Evolutionary conservation across 768 basidiomycete species (phyloP), one percentile per base, ranked within the genome.

Genomic region (Suillus lakei): DNA sequence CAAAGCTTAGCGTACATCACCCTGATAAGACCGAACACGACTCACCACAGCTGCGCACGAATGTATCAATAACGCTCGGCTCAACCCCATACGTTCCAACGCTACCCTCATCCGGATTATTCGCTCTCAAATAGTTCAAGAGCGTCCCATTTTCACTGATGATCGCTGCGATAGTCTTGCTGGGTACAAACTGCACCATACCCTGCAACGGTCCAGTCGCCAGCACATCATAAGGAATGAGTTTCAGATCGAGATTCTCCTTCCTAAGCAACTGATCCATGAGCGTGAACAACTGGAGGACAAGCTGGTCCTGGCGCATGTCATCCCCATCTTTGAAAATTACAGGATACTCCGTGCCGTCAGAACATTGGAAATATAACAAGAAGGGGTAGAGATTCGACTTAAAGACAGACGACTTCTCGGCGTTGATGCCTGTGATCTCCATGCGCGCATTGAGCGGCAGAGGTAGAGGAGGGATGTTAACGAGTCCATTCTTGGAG

Each of bases 281-380:
- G 32, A 99, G 87, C 18, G 96, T 98, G 77, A 99, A 96, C n/a
- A 99, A 84, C 77, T 99, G 98, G 59, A 99, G 91, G 32, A 99
- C 96, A 43, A 99, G 87, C 76, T 99, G 98, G 74, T 99, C 98
- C 77, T 99, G 98, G 26, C 98, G 90, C 85, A 99, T 91, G 74
- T 99, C 98, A 74, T 99, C 98, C 16, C 98, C 98, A 70, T 98
- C 96, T 78, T 99, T 99, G 85, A 99, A 98, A 66, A 99, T 99
- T 60, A 98, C 86, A 0, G 96, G 93, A 76, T 92, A 99, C 73
- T 96, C 93, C 18, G 88, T 85, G 12, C 92, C 90, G 64, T 94
- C 91, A 12, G 88, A 82, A 69, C 92, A 92, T 70, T 93, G 90
- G 77, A 99, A 97, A 76, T 92, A 95, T 21, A 99, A 83, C 23